Percentiles rank a stretch among this genome's conserved stretches.
Conservation (phyloP, 2,329 filamentous ascomycete species). For the Hypoxylon sp. region DNA sequence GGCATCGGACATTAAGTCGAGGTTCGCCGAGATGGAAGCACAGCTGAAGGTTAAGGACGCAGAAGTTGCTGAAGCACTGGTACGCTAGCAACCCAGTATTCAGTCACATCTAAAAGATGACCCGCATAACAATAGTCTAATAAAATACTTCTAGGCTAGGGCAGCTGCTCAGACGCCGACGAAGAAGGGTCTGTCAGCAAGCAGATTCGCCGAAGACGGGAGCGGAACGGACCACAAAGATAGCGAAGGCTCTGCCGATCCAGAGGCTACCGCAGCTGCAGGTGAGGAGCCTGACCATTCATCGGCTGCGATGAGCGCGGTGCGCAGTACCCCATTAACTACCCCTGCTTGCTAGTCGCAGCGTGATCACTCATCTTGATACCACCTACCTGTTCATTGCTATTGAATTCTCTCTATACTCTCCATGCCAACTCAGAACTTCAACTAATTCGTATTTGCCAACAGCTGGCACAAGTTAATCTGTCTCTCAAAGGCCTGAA, state of each 20-base stretch:
- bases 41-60: constrained; percentile 71
- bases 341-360: constrained; percentile 53
- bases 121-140: constrained; percentile 36
- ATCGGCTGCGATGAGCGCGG: constrained; percentile 76
- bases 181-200: constrained; percentile 67
- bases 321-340: constrained; percentile 68
- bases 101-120: constrained; percentile 11
- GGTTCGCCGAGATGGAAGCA: constrained; percentile 57
- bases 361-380: constrained; percentile 44
- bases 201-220: constrained; percentile 65
- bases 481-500: constrained; percentile 65
- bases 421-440: constrained; percentile 21
- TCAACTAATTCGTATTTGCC: constrained; percentile 41
- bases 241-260: constrained; percentile 54
- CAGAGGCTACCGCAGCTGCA: constrained; percentile 61
- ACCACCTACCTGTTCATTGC: constrained; percentile 13
- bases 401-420: constrained; percentile 3
- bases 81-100: constrained; percentile 50
- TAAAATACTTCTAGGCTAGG: constrained; percentile 59
- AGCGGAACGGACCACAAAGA: constrained; percentile 55
- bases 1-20: constrained; percentile 52
- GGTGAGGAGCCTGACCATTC: constrained; percentile 75
- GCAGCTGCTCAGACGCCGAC: constrained; percentile 58
- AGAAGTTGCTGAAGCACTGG: constrained; percentile 74
- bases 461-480: constrained; percentile 62